phyloP scores from a whole-genome alignment of 2,329 filamentous ascomycete species.

The Alternaria consortialis region DNA sequence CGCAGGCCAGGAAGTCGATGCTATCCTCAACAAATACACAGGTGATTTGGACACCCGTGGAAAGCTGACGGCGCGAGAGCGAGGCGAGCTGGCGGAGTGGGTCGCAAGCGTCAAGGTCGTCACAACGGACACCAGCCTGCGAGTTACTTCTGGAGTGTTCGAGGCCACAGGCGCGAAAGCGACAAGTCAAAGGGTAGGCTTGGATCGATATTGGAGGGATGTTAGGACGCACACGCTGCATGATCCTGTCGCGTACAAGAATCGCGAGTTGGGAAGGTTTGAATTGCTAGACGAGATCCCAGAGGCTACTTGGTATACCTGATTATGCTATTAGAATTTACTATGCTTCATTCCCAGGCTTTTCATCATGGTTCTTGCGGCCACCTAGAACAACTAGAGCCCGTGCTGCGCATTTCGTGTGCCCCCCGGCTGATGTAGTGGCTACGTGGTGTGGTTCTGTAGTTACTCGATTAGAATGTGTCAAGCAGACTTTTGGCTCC shows the following conservation, averaged over 20 bases:
- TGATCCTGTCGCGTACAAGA: conserved; percentile 74
- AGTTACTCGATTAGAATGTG: no score
- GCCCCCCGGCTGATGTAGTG: no score
- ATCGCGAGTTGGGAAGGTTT: conserved; percentile 68
- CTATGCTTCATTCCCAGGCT: no score
- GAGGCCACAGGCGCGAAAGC: conserved; percentile 69
- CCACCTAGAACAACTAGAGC: no score
- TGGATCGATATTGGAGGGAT: conserved; percentile 73
- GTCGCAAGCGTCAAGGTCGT: conserved; percentile 71
- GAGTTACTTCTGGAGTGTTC: conserved; percentile 69
- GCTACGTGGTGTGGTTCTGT: no score
- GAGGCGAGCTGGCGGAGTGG: conserved; percentile 70
- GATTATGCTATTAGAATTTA: not conserved
- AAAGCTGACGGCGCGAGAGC: conserved; percentile 59
- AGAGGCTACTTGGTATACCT: conserved; percentile 70
- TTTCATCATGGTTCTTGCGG: no score
- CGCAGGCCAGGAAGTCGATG: conserved; percentile 60
- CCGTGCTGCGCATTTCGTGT: no score
- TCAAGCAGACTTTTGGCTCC: no score
- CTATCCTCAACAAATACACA: conserved; percentile 57
- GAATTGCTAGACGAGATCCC: conserved; percentile 66
- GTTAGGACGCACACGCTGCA: conserved; percentile 72
- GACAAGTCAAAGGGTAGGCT: conserved; percentile 65
- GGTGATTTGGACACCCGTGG: conserved; percentile 47
- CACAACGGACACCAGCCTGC: conserved; percentile 66